Conservation (phyloP, 768 basidiomycete genomes). For the Rossbeevera mucosa region DNA sequence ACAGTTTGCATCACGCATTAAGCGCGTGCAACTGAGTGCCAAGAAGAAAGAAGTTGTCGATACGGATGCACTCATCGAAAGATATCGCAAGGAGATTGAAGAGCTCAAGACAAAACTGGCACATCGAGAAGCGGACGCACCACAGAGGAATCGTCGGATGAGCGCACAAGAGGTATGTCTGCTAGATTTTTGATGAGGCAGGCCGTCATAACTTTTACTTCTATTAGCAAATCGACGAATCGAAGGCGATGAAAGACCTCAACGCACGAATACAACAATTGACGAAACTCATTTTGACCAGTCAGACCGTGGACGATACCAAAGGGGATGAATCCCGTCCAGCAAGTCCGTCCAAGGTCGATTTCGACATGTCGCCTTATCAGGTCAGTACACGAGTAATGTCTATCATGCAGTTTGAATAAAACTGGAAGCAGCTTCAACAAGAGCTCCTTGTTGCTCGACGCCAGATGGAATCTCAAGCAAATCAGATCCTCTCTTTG, state of each 20-base stretch:
- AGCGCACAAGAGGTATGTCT: conserved; percentile 42
- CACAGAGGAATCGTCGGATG: conserved; percentile 36
- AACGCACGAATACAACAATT: conserved; percentile 76
- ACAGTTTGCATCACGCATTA: conserved; percentile 86
- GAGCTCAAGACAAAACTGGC: conserved; percentile 71
- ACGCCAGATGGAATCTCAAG: conserved; percentile 73
- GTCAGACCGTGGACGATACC: conserved; percentile 70
- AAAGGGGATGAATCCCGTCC: conserved; percentile 71
- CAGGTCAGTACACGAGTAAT: conserved; percentile 43
- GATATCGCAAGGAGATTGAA: conserved; percentile 93
- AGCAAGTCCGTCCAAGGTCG: conserved; percentile 79
- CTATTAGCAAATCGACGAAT: conserved; percentile 74
- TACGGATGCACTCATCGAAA: conserved; percentile 88
- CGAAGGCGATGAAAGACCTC: conserved; percentile 78
- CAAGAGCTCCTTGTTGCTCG: conserved; percentile 81
- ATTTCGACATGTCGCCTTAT: conserved; percentile 86
- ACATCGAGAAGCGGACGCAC: conserved; percentile 65
- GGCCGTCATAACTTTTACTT: neutral
- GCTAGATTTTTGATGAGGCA: neutral
- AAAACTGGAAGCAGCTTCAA: conserved; percentile 52
- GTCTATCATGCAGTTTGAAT: neutral
- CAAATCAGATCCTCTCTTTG: conserved; percentile 77
- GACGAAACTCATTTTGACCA: conserved; percentile 81
- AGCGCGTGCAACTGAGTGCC: conserved; percentile 82
- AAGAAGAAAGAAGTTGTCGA: conserved; percentile 93